phyloP scores from a whole-genome alignment of 73 alveolate genomes.

The Tetrahymena thermophila region DNA sequence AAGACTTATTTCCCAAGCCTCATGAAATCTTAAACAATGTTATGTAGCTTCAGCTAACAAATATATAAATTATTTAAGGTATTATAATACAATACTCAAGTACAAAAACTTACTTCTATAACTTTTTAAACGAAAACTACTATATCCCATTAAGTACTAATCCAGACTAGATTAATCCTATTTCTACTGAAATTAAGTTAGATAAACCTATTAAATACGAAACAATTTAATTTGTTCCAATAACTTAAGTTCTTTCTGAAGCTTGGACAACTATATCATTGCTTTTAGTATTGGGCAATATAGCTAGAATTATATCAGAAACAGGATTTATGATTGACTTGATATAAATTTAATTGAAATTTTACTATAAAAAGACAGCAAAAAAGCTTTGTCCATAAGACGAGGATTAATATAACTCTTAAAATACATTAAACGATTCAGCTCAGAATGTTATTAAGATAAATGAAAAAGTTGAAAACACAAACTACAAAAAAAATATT shows the following conservation, averaged over 20 bases:
- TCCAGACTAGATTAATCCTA: not conserved
- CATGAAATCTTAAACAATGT: not conserved
- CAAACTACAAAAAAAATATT: not conserved
- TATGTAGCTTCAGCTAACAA: not conserved
- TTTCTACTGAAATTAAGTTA: not conserved
- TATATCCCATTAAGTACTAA: not conserved
- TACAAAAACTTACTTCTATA: not conserved
- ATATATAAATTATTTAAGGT: not conserved
- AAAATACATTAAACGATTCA: not conserved
- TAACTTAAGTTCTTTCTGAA: not conserved
- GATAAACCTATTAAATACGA: not conserved
- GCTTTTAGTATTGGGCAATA: not conserved
- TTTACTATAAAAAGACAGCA: not conserved
- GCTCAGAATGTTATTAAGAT: not conserved
- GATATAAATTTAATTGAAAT: not conserved
- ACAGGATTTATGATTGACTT: not conserved
- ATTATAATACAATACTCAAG: not conserved
- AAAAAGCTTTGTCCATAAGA: not conserved
- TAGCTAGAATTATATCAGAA: not conserved
- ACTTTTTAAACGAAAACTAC: not conserved
- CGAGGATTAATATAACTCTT: not conserved
- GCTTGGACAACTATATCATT: not conserved
- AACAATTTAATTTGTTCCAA: not conserved
- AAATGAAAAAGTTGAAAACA: not conserved
- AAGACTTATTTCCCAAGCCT: not conserved